Evolutionary conservation across 2,329 filamentous ascomycete genomes (phyloP).

Genomic region (Fusarium sp.): DNA sequence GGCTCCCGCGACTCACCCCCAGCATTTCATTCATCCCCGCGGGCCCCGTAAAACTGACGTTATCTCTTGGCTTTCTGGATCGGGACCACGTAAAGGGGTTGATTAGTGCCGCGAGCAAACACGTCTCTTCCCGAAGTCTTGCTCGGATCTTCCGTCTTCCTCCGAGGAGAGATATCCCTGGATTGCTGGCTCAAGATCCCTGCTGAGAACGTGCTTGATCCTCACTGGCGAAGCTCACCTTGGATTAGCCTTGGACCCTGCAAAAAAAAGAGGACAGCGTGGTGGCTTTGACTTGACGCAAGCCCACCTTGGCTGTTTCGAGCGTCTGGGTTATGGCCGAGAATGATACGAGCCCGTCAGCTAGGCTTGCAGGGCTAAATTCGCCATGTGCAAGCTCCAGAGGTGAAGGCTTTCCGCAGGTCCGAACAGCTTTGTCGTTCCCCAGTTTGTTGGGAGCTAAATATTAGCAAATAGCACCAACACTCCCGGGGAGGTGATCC

Average conservation of each 20-base stretch:
- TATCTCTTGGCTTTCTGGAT: slow-evolving; percentile 24
- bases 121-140: slow-evolving; percentile 35
- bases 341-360: background rate
- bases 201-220: slow-evolving; percentile 29
- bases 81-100: background rate
- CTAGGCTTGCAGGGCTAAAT: background rate
- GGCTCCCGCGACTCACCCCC: slow-evolving; percentile 24
- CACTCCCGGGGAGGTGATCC: background rate
- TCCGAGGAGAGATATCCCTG: slow-evolving; percentile 23
- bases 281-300: background rate
- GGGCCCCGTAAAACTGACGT: slow-evolving; percentile 24
- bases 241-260: slow-evolving; percentile 14
- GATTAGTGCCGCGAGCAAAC: background rate
- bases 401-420: slow-evolving; percentile 4
- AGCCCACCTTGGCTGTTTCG: background rate
- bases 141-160: slow-evolving; percentile 26
- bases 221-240: slow-evolving; percentile 24
- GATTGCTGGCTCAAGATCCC: slow-evolving; percentile 1
- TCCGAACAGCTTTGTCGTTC: background rate
- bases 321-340: slow-evolving; percentile 3
- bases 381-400: background rate
- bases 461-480: slow-evolving; percentile 2
- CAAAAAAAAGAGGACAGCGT: background rate
- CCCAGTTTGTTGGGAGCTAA: slow-evolving; percentile 3
- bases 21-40: slow-evolving; percentile 17